Evolutionary conservation across 208 protist genomes (phyloP).

Genomic region (Acanthamoeba royreba): DNA sequence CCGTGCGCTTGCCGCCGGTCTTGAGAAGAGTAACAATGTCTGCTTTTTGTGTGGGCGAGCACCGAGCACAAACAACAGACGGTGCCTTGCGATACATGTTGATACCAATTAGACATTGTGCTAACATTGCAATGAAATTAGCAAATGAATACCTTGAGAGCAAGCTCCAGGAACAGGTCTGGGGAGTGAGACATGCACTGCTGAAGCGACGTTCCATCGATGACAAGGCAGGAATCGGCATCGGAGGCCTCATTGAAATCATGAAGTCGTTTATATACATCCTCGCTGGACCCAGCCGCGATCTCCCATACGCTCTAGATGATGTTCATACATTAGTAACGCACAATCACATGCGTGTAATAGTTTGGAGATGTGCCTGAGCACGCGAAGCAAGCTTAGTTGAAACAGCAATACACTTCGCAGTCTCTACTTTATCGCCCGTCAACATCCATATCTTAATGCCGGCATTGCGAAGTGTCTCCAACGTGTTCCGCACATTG

Average conservation of each 20-base stretch:
- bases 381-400: slow-evolving; percentile 85
- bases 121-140: too few relatives aligned
- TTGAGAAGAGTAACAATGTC: slow-evolving; percentile 90
- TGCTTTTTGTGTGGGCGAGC: slow-evolving; percentile 97
- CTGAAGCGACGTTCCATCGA: slow-evolving; percentile 79
- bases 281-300: background rate
- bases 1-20: slow-evolving; percentile 61
- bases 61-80: slow-evolving; percentile 94
- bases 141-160: slow-evolving; percentile 53
- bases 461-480: slow-evolving; percentile 94
- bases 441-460: slow-evolving; percentile 99
- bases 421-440: slow-evolving; percentile 95
- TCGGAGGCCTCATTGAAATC: background rate
- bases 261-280: background rate
- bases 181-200: slow-evolving; percentile 74
- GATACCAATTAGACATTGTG: background rate
- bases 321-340: too few relatives aligned
- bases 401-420: slow-evolving; percentile 92
- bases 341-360: too few relatives aligned
- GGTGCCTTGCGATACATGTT: slow-evolving; percentile 69
- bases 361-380: slow-evolving; percentile 49
- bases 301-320: background rate
- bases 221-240: slow-evolving; percentile 61
- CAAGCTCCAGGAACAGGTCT: slow-evolving; percentile 75
- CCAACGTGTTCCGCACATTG: slow-evolving; percentile 85